These are phyloP conservation scores for Ogataea ramenticola DNA, from an alignment of 805 yeast species.

Conservation along the genomic window DNA sequence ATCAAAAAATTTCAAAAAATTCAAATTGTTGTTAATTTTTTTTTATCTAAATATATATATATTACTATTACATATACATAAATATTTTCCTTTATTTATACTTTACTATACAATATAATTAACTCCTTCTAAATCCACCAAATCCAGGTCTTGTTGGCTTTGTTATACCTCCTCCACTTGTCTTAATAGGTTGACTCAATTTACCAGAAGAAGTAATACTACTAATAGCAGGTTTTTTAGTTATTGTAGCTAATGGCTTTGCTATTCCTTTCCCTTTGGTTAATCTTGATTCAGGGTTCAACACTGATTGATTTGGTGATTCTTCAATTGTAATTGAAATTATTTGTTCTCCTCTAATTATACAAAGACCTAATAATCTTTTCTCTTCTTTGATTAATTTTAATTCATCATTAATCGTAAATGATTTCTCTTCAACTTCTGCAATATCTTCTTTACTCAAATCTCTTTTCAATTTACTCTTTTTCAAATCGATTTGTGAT, in stretches of 20 bases:
- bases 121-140: constrained; percentile 2
- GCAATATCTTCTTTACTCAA: not conserved
- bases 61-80: no score
- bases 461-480: constrained; percentile 11
- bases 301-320: constrained; percentile 34
- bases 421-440: constrained; percentile 8
- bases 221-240: not conserved
- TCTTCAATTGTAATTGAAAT: constrained; percentile 65
- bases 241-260: constrained; percentile 12
- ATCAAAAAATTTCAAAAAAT: constrained; percentile 51
- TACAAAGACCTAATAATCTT: constrained; percentile 71
- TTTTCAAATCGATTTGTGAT: constrained; percentile 33
- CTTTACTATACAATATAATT: not conserved
- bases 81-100: no score
- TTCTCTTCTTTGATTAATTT: constrained; percentile 49
- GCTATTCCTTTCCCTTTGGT: constrained; percentile 26
- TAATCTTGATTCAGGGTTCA: constrained; percentile 24
- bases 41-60: not conserved
- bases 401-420: constrained; percentile 25
- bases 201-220: not conserved
- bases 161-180: not conserved
- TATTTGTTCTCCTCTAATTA: constrained; percentile 83
- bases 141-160: not conserved
- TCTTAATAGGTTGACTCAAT: not conserved
- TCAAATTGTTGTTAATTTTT: constrained; percentile 57